A percentile compares a stretch with the other conserved stretches of the same genome.
Evolutionary conservation across 352 stramenopile species (phyloP).

Genomic region (Phytopythium sindhum): DNA sequence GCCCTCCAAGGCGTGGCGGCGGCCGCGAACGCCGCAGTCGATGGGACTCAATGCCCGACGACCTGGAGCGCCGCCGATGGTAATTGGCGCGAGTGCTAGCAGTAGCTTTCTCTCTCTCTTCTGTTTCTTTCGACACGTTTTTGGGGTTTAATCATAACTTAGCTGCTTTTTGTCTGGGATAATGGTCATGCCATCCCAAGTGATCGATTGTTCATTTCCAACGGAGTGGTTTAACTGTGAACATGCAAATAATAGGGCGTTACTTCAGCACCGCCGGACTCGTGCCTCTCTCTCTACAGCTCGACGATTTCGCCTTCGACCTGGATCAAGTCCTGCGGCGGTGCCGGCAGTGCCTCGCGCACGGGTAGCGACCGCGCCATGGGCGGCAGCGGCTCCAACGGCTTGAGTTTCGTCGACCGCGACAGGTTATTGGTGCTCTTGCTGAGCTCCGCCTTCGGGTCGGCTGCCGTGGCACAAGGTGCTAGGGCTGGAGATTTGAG

Average conservation of each 20-base stretch:
- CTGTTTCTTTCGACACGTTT: background rate
- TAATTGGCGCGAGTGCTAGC: slow-evolving; percentile 5
- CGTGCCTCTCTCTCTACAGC: slow-evolving; percentile 20
- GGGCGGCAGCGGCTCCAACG: slow-evolving; percentile 9
- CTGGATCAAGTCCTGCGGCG: slow-evolving; percentile 44
- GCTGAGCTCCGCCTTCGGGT: slow-evolving; percentile 4
- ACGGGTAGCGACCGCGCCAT: slow-evolving; percentile 29
- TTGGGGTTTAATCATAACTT: slow-evolving; percentile 2
- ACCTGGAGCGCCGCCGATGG: slow-evolving; percentile 29
- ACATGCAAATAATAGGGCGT: background rate
- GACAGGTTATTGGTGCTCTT: slow-evolving; percentile 12
- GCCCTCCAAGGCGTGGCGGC: background rate
- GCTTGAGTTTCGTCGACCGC: slow-evolving; percentile 19
- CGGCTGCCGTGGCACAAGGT: slow-evolving; percentile 9
- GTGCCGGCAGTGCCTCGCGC: slow-evolving; percentile 24
- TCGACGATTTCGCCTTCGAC: slow-evolving; percentile 65
- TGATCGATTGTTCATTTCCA: background rate
- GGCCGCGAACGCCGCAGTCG: slow-evolving; percentile 19
- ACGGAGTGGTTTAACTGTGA: background rate
- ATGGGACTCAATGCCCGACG: slow-evolving; percentile 37
- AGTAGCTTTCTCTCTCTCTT: background rate
- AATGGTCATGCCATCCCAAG: background rate
- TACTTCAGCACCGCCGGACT: background rate
- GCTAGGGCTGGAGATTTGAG: slow-evolving; percentile 5
- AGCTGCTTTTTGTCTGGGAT: background rate